Conservation (phyloP, 2,329 filamentous ascomycete genomes). For the Cytospora chrysosperma region DNA sequence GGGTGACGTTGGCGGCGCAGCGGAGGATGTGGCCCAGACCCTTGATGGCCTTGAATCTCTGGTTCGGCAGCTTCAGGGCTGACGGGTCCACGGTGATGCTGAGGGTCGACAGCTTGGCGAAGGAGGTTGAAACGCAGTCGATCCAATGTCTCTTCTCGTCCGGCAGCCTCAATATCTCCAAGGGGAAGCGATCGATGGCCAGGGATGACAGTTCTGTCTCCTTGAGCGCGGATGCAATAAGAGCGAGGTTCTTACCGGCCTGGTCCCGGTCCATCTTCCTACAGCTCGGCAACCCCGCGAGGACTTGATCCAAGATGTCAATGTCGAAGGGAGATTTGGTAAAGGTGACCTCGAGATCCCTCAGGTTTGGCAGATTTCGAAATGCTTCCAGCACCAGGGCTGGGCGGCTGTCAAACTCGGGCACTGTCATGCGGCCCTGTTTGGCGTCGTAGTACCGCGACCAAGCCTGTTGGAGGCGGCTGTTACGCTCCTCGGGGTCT, state of each 20-base stretch:
- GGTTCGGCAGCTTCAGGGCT: slow-evolving; percentile 36
- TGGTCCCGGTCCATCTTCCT: slow-evolving; percentile 39
- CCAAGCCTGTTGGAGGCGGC: slow-evolving; percentile 38
- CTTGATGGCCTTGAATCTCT: slow-evolving; percentile 42
- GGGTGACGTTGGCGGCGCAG: slow-evolving; percentile 37
- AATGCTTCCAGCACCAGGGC: slow-evolving; percentile 40
- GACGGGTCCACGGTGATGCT: slow-evolving; percentile 43
- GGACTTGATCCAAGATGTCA: slow-evolving; percentile 38
- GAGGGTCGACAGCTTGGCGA: slow-evolving; percentile 40
- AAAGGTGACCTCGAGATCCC: slow-evolving; percentile 42
- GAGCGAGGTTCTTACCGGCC: slow-evolving; percentile 41
- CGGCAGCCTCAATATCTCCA: slow-evolving; percentile 41
- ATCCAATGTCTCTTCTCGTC: slow-evolving; percentile 43
- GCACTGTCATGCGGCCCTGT: slow-evolving; percentile 34
- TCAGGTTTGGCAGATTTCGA: slow-evolving; percentile 40
- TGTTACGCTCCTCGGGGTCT: slow-evolving; percentile 38
- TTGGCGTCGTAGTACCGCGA: slow-evolving; percentile 38
- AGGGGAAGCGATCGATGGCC: slow-evolving; percentile 43
- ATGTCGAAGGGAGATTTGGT: slow-evolving; percentile 41
- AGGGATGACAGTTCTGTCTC: slow-evolving; percentile 39
- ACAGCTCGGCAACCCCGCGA: slow-evolving; percentile 38
- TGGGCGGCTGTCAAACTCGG: slow-evolving; percentile 37
- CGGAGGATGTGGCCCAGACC: slow-evolving; percentile 44
- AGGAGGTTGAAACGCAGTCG: slow-evolving; percentile 38
- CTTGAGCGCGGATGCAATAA: slow-evolving; percentile 40